Base-by-base conservation (phyloP, 2,329 filamentous ascomycete species). In the Neonectria neomacrospora region DNA sequence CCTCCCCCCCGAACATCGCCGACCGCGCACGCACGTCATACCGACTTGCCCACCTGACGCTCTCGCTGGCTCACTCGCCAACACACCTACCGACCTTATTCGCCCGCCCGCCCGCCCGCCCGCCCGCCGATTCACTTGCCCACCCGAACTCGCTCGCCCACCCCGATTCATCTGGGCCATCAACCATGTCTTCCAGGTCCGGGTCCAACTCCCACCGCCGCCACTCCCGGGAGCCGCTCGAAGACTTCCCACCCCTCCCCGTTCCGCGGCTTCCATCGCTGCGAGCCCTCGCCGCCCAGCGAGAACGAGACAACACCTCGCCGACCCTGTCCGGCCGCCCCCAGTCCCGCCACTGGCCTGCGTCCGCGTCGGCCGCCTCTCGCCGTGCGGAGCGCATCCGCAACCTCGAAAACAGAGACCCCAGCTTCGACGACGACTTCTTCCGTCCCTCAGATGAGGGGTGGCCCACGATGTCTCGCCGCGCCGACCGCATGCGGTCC, bases 301-400 rank as follows among this genome's bases (percentile, higher is more conserved):
- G 74, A 52, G 70, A 71, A 20, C 73, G 73, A 62, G 73, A 76
- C 48, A 70, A 59, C 57, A 51, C 67, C 34, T 67, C 66, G 61
- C 68, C 70, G 22, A 65, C 65, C 51, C 66, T 63, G 34, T 68
- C 67, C 41, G 63, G 39, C 66, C 64, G 63, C 18, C 64, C 65
- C n/a, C 69, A 69, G 61, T 67, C 70, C 22, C 67, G 67, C 30
- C 65, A 71, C 28, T 77, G 68, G 73, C 71, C 73, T 20, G 59
- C 34, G 14, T 14, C 34, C 5, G 32, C 32, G 32, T 37, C 32
- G 3, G 11, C 74, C 8, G 71, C 73, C 4, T 67, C 74, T 39
- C 75, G 76, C 28, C 74, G 77, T 55, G 77, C 77, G 20, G 78
- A 79, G 66, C 76, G 78, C 63, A 78, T 79, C 50, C 75, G 75